Evolutionary conservation across 139 green algal species (phyloP), one percentile per base, ranked within the genome.

Genomic region (Picochlorum sp.): DNA sequence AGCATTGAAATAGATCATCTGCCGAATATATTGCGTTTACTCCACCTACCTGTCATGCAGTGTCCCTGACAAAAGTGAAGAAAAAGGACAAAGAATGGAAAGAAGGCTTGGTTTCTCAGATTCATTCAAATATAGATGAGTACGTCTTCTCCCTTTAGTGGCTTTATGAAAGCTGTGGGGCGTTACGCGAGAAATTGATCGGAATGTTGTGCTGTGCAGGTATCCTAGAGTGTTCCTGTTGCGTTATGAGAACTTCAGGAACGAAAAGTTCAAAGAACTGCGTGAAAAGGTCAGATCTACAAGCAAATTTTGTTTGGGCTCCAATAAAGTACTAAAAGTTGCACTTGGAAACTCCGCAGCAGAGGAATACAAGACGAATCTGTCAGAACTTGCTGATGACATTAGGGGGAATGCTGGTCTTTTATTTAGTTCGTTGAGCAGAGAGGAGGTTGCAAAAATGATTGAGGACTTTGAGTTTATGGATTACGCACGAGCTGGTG

Each of bases 41-140:
- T 9, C 16, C 21, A n/a, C 4, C n/a, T 21, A n/a, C 20, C 20
- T 47, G 21, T n/a, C 13, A 38, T 61, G 49, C 55, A 67, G 82
- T 95, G 11, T 51, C 85, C 3, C 72, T 98, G 1, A 92, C 92
- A 7, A 89, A 95, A 70, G 79, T 86, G 14, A 95, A 96, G 72
- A 98, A 97, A 79, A 98, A 97, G 74, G 83, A 73, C 45, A 82
- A 82, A 32, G 76, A 88, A 44, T 93, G 90, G 86, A 98, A 98
- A 73, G 88, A 90, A 52, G 83, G 82, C 1, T 57, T 96, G 1
- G 83, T 98, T 4, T 64, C 80, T 8, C 72, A 80, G 50, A 83
- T 90, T 6, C 80, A 86, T 21, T 75, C 84, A 2, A 66, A 62
- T 3, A 55, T 90, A 4, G 92, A 98, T 45, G 69, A 85, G 83